These are phyloP conservation scores for Leptomonas pyrrhocoris DNA, from an alignment of 208 protist species.

Conservation along the genomic window DNA sequence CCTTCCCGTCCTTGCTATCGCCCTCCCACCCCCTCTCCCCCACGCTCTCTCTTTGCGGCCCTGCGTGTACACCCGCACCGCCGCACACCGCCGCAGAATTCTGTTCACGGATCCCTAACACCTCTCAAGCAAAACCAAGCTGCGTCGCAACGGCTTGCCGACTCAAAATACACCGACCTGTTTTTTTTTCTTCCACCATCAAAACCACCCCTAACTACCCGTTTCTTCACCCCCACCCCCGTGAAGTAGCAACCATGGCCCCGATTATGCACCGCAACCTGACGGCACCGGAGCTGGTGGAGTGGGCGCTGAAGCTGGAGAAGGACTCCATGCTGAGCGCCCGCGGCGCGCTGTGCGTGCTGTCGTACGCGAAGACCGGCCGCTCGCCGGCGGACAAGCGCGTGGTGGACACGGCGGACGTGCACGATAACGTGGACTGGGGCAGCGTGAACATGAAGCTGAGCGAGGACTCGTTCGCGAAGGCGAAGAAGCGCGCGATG, in stretches of 20 bases:
- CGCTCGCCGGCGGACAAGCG: constrained; percentile 95
- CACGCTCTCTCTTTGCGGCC: background rate
- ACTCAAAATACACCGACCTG: background rate
- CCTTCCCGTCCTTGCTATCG: background rate
- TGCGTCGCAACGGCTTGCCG: background rate
- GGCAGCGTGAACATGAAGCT: constrained; percentile 94
- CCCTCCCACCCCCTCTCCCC: background rate
- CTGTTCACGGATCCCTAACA: background rate
- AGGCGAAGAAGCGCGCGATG: constrained; percentile 87
- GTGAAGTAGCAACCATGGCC: constrained; percentile 13
- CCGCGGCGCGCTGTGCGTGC: constrained; percentile 85
- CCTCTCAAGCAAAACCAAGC: background rate
- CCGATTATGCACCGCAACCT: constrained; percentile 57
- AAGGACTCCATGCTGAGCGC: constrained; percentile 73
- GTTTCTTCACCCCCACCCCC: background rate
- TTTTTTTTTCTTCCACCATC: background rate
- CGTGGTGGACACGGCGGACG: constrained; percentile 82
- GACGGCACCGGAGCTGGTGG: constrained; percentile 43
- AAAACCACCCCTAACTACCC: background rate
- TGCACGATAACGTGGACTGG: constrained; percentile 92
- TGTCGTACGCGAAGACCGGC: constrained; percentile 93
- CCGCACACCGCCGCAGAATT: background rate
- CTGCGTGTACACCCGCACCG: background rate
- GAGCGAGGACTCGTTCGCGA: constrained; percentile 89
- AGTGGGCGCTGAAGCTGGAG: constrained; percentile 74